These are phyloP conservation scores for Rubia occidens DNA, from an alignment of 305 asterid genomes.

Conservation along the genomic window DNA sequence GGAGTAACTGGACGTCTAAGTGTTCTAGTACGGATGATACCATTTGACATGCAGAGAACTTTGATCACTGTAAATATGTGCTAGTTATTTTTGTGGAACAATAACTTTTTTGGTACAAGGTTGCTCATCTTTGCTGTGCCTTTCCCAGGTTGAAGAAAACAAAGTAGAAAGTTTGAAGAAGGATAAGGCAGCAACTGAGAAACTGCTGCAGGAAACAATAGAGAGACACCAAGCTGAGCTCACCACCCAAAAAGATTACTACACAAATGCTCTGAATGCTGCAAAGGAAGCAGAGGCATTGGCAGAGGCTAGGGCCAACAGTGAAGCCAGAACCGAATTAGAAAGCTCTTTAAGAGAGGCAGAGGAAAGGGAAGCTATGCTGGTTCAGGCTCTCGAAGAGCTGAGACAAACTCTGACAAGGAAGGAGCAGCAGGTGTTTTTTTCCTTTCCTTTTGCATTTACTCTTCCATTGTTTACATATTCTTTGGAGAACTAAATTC, in stretches of 20 bases:
- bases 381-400: conserved; percentile 89
- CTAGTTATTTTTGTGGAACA: neutral
- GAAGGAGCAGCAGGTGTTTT: conserved; percentile 79
- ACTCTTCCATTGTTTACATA: neutral
- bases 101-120: neutral
- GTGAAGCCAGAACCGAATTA: conserved; percentile 80
- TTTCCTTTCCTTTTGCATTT: neutral
- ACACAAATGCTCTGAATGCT: conserved; percentile 60
- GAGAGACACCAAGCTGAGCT: conserved; percentile 82
- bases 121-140: neutral
- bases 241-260: conserved; percentile 71
- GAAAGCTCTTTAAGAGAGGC: conserved; percentile 75
- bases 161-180: conserved; percentile 77
- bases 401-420: conserved; percentile 87
- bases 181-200: conserved; percentile 83
- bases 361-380: conserved; percentile 76
- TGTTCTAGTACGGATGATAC: neutral
- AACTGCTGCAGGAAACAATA: conserved; percentile 79
- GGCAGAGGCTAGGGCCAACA: conserved; percentile 78
- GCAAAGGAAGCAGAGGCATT: conserved; percentile 88
- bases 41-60: neutral
- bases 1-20: neutral
- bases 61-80: neutral
- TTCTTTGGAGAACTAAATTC: neutral
- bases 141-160: conserved; percentile 69